These are phyloP conservation scores for Trichoderma lentiforme DNA, from an alignment of 2,329 filamentous ascomycete genomes.

Conservation along the genomic window DNA sequence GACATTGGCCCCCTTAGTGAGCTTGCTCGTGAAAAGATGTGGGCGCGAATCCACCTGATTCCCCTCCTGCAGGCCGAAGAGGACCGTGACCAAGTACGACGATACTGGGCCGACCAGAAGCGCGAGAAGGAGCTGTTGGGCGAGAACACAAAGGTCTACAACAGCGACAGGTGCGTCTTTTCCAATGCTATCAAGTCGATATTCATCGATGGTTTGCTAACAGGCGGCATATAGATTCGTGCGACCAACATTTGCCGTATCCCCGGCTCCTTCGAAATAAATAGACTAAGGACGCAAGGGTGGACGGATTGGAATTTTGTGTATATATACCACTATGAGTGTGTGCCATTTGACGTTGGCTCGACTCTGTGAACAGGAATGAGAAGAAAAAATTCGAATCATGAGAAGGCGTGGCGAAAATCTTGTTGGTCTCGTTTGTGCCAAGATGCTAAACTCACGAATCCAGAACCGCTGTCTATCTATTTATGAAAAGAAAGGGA, in stretches of 20 bases:
- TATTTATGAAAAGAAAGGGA: not conserved
- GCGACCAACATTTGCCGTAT: slow-evolving; percentile 73
- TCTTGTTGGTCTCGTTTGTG: not conserved
- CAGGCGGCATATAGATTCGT: slow-evolving; percentile 58
- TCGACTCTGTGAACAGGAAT: not conserved
- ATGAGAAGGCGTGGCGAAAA: not conserved
- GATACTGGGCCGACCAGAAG: slow-evolving; percentile 80
- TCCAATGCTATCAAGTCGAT: not conserved
- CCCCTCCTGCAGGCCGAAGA: slow-evolving; percentile 94
- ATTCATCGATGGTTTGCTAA: not conserved
- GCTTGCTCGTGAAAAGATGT: slow-evolving; percentile 95
- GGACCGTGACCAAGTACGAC: slow-evolving; percentile 88
- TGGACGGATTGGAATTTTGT: slow-evolving; percentile 14
- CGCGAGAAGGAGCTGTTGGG: slow-evolving; percentile 90
- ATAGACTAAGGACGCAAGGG: slow-evolving; percentile 10
- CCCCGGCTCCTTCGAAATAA: slow-evolving; percentile 64
- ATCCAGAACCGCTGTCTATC: not conserved
- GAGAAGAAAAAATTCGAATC: not conserved
- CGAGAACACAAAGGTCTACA: slow-evolving; percentile 78
- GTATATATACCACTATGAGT: slow-evolving; percentile 20
- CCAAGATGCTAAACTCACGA: not conserved
- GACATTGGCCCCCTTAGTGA: slow-evolving; percentile 56
- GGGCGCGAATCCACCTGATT: slow-evolving; percentile 91
- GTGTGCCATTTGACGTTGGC: not conserved
- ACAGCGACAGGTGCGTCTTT: slow-evolving; percentile 72